A percentile compares a stretch with the other conserved stretches of the same genome.
These are phyloP conservation scores for Chaetomiaceae sp. DNA, from an alignment of 2,329 filamentous ascomycete genomes.

Conservation along the genomic window DNA sequence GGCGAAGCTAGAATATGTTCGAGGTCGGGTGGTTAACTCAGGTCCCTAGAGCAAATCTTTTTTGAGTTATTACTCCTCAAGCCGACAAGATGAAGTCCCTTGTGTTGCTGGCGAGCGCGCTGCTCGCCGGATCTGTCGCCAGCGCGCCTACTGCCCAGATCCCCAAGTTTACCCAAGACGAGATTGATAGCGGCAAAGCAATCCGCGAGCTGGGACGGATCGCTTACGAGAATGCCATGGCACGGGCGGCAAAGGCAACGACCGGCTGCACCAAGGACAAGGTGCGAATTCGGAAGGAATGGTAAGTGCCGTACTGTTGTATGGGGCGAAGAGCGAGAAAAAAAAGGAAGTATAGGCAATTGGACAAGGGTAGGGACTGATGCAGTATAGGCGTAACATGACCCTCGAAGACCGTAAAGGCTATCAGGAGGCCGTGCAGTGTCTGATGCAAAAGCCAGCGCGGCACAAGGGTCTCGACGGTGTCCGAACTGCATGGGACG, in stretches of 20 bases:
- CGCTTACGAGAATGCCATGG: background rate
- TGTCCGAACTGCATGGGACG: background rate
- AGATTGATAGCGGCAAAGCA: background rate
- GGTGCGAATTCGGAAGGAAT: slow-evolving; percentile 1
- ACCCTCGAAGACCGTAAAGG: background rate
- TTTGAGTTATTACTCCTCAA: background rate
- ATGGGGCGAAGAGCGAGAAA: too few relatives aligned
- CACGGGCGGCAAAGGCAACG: background rate
- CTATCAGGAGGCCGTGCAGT: background rate
- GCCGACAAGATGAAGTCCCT: background rate
- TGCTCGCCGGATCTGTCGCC: background rate
- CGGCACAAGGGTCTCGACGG: background rate
- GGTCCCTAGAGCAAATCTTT: background rate
- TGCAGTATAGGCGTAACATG: background rate
- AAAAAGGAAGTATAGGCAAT: too few relatives aligned
- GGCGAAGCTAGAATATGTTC: background rate
- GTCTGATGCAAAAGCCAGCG: background rate
- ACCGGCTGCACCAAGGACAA: slow-evolving; percentile 4
- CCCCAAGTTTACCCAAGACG: background rate
- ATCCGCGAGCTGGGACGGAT: background rate
- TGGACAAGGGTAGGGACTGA: background rate
- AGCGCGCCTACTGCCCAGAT: background rate
- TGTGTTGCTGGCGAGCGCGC: background rate
- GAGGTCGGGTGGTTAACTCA: background rate
- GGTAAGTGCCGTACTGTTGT: too few relatives aligned